These are phyloP conservation scores for Exophiala sideris DNA, from an alignment of 2,329 filamentous ascomycete genomes.

Conservation along the genomic window DNA sequence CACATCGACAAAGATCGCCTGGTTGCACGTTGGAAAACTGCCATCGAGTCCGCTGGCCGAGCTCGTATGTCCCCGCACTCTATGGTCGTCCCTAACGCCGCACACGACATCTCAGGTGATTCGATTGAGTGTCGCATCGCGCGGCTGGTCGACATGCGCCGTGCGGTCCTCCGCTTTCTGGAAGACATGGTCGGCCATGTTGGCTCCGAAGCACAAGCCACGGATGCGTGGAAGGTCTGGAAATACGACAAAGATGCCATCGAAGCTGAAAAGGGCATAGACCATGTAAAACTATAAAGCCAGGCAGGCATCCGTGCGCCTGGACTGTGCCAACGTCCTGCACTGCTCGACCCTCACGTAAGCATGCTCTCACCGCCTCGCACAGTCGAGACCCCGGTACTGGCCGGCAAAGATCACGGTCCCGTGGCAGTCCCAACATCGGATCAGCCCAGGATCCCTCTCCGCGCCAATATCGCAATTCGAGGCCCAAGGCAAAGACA, in stretches of 20 bases:
- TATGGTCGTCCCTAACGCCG: constrained; percentile 17
- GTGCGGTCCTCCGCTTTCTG: constrained; percentile 25
- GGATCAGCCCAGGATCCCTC: no score
- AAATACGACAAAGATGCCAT: constrained; percentile 3
- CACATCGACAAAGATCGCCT: constrained; percentile 18
- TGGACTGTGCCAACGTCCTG: no score
- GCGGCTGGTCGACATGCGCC: constrained; percentile 22
- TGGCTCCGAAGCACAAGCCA: neutral
- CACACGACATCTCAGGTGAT: constrained; percentile 24
- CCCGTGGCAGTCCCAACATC: no score
- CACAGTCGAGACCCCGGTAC: no score
- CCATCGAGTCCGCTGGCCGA: constrained; percentile 7
- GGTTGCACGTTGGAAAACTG: constrained; percentile 20
- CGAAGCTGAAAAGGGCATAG: constrained; percentile 4
- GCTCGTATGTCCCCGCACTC: constrained; percentile 10
- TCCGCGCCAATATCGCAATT: no score
- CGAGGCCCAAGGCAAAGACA: no score
- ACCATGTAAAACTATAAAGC: neutral
- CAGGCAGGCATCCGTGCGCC: neutral
- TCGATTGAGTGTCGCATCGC: constrained; percentile 19
- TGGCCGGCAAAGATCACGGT: no score
- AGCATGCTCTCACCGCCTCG: no score
- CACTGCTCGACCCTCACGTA: no score
- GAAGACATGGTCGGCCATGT: constrained; percentile 21
- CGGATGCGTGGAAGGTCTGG: constrained; percentile 9